phyloP scores from a whole-genome alignment of 129 eudicot genomes.

The Deinandra increscens region DNA sequence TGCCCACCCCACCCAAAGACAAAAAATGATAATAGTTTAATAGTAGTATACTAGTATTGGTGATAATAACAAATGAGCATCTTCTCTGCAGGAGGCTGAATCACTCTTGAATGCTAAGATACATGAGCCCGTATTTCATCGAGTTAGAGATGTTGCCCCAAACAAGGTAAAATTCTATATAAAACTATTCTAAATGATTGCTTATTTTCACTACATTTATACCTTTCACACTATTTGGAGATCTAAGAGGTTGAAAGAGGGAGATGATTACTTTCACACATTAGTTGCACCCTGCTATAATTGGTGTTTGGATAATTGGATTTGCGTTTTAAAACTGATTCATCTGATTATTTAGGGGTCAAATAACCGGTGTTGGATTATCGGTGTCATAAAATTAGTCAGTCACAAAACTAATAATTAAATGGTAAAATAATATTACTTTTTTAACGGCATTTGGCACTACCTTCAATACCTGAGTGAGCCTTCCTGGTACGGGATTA shows the following conservation, averaged over 20 bases:
- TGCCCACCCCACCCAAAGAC: neutral
- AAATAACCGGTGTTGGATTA: neutral
- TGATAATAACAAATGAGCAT: neutral
- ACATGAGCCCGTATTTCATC: constrained; percentile 66
- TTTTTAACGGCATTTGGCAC: no score
- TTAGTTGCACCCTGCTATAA: neutral
- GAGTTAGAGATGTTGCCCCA: constrained; percentile 99
- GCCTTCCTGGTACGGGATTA: no score
- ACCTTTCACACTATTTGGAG: neutral
- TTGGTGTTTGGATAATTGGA: neutral
- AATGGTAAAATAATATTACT: neutral
- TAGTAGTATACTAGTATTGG: no score
- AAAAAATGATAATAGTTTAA: neutral
- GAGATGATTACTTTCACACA: neutral
- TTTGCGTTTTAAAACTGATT: neutral
- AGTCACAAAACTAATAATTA: neutral
- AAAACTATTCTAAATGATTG: neutral
- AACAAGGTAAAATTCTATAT: constrained; percentile 67
- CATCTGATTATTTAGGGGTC: neutral
- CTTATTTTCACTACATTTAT: neutral
- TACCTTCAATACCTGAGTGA: no score
- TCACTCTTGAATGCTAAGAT: constrained; percentile 65
- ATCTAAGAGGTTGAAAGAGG: neutral
- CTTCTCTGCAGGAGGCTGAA: constrained; percentile 70
- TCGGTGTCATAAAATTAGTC: neutral